Conservation (phyloP, 257 asterid species). For the Solanum neorickii region DNA sequence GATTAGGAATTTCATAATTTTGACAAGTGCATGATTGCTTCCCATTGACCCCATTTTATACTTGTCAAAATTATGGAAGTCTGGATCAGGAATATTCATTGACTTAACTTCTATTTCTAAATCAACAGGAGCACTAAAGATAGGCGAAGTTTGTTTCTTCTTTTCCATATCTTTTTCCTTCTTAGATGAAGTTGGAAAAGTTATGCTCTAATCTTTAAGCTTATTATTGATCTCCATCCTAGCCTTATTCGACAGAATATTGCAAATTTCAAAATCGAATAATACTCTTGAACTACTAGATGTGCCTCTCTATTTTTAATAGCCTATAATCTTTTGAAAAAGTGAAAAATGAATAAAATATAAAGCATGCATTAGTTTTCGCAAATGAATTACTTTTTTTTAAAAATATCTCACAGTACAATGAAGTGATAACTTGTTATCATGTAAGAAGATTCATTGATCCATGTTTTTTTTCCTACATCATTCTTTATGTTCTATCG, state of each 20-base stretch:
- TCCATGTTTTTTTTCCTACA: background rate
- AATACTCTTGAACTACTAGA: background rate
- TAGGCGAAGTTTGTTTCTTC: background rate
- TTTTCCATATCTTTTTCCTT: background rate
- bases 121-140: background rate
- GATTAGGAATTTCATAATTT: background rate
- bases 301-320: constrained; percentile 20
- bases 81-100: constrained; percentile 48
- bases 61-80: constrained; percentile 23
- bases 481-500: background rate
- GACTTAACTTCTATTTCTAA: constrained; percentile 3
- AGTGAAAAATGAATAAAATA: background rate
- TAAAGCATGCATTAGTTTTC: constrained; percentile 5
- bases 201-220: too few relatives aligned
- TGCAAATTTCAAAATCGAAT: background rate
- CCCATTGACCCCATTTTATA: background rate
- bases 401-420: too few relatives aligned
- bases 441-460: background rate
- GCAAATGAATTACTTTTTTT: too few relatives aligned
- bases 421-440: background rate
- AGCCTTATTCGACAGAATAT: background rate
- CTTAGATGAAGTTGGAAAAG: background rate
- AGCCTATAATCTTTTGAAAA: background rate
- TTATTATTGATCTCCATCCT: background rate
- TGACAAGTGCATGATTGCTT: too few relatives aligned